Evolutionary conservation across 306 rosid genomes (phyloP).

Genomic region (Sicyos baderoa): DNA sequence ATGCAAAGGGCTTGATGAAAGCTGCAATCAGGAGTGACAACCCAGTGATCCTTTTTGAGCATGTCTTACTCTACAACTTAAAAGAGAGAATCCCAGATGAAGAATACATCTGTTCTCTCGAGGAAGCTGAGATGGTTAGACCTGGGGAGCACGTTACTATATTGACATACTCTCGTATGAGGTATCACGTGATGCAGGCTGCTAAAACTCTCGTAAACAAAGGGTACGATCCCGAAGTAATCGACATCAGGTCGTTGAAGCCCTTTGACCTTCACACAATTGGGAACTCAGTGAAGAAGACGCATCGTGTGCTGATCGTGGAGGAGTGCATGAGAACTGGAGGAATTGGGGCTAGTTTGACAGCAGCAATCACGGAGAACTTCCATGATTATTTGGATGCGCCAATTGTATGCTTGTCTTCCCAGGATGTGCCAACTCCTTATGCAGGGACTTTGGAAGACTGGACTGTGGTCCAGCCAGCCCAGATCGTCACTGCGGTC

Average conservation of each 20-base stretch:
- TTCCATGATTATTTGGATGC: slow-evolving; percentile 91
- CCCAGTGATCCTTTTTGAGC: slow-evolving; percentile 95
- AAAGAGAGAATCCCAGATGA: slow-evolving; percentile 96
- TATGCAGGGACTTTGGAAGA: slow-evolving; percentile 89
- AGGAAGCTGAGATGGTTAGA: slow-evolving; percentile 95
- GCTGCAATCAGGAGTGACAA: slow-evolving; percentile 94
- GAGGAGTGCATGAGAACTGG: slow-evolving; percentile 98
- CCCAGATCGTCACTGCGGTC: slow-evolving; percentile 85
- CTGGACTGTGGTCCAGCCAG: slow-evolving; percentile 88
- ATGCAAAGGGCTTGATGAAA: slow-evolving; percentile 91
- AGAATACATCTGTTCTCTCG: slow-evolving; percentile 78
- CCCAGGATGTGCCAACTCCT: slow-evolving; percentile 95
- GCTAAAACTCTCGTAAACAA: slow-evolving; percentile 89
- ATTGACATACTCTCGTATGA: slow-evolving; percentile 86
- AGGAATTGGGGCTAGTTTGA: slow-evolving; percentile 90
- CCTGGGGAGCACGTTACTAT: slow-evolving; percentile 90
- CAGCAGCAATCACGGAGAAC: slow-evolving; percentile 75
- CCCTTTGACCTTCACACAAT: slow-evolving; percentile 86
- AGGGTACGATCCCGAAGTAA: slow-evolving; percentile 91
- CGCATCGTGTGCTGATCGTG: slow-evolving; percentile 76
- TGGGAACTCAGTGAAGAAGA: slow-evolving; percentile 84
- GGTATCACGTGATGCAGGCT: slow-evolving; percentile 99
- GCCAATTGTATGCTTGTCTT: slow-evolving; percentile 73
- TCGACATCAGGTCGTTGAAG: slow-evolving; percentile 87
- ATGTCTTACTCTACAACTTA: slow-evolving; percentile 83